A percentile compares a stretch with the other conserved stretches of the same genome.
Conservation (phyloP, 345 rosid genomes). For the Gossypium sturtianum region DNA sequence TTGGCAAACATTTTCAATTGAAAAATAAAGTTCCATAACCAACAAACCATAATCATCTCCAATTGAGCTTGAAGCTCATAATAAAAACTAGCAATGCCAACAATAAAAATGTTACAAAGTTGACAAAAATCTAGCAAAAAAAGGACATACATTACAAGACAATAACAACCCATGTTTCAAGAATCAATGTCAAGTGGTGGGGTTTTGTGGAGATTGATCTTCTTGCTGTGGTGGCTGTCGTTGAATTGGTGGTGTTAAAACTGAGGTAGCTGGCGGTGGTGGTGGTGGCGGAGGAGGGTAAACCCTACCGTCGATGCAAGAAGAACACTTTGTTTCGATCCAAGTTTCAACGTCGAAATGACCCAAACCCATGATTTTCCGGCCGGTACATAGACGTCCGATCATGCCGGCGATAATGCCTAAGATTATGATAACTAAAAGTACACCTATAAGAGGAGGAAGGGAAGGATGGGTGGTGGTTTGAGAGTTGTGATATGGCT, state of each 20-base stretch:
- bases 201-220: conserved; percentile 22
- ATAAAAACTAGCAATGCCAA: background rate
- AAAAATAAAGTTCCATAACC: background rate
- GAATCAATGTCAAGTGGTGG: conserved; percentile 4
- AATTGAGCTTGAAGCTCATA: background rate
- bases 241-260: conserved; percentile 12
- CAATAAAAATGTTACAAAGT: background rate
- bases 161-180: conserved; percentile 1
- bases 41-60: background rate
- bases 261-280: conserved; percentile 22
- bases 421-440: conserved; percentile 38
- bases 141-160: no score
- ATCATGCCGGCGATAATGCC: conserved; percentile 47
- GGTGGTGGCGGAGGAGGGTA: conserved; percentile 20
- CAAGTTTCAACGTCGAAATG: conserved; percentile 65
- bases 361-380: conserved; percentile 54
- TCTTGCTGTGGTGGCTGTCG: conserved; percentile 20
- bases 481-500: conserved; percentile 22
- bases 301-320: conserved; percentile 76
- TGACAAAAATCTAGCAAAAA: background rate
- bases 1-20: background rate
- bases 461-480: conserved; percentile 30
- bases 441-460: conserved; percentile 53
- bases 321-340: conserved; percentile 54
- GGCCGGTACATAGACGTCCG: conserved; percentile 70